phyloP scores from a whole-genome alignment of 306 rosid species.

The Hippophae rhamnoides region DNA sequence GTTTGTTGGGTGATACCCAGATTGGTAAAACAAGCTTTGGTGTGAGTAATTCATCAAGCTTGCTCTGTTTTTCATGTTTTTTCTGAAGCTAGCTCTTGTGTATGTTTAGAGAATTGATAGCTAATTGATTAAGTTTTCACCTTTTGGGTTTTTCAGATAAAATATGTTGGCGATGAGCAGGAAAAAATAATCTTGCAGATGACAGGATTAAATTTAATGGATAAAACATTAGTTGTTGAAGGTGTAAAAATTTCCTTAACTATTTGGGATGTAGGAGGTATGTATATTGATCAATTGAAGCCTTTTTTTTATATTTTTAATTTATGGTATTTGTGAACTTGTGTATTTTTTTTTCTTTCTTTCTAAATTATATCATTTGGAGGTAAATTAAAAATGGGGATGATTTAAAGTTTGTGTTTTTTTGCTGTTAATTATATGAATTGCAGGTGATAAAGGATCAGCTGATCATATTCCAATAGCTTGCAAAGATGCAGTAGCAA shows the following conservation, averaged over 20 bases:
- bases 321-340: background rate
- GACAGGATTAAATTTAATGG: conserved; percentile 84
- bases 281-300: background rate
- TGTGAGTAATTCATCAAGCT: conserved; percentile 26
- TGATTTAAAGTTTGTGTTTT: background rate
- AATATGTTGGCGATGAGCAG: conserved; percentile 83
- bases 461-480: conserved; percentile 74
- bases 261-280: conserved; percentile 94
- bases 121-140: background rate
- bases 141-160: conserved; percentile 31
- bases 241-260: conserved; percentile 72
- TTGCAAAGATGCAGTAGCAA: conserved; percentile 93
- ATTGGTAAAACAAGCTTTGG: conserved; percentile 89
- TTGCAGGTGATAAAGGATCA: conserved; percentile 56
- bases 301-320: background rate
- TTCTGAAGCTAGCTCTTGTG: background rate
- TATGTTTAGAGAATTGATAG: background rate
- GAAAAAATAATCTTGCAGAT: conserved; percentile 56
- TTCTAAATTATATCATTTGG: background rate
- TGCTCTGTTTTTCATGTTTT: background rate
- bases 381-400: background rate
- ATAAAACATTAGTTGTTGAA: conserved; percentile 57
- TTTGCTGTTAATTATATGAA: conserved; percentile 2
- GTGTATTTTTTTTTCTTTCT: conserved; percentile 10
- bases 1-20: conserved; percentile 85